Percentiles rank a stretch among this genome's conserved stretches.
Conservation (phyloP, 352 stramenopile genomes). For the Thalassiosira sp. region DNA sequence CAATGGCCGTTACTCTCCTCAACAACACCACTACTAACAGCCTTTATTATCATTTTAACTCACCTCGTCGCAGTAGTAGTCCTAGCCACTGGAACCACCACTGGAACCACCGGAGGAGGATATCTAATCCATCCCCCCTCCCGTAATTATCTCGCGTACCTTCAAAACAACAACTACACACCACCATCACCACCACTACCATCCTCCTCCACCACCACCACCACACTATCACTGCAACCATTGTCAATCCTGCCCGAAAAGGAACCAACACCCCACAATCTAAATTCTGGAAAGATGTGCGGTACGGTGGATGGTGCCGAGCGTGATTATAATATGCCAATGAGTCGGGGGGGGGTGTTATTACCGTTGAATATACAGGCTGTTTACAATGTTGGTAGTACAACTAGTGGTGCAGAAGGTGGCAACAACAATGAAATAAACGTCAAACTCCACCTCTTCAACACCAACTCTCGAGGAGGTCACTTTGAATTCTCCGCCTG, state of each 20-base stretch:
- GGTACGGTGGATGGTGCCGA: conserved; percentile 11
- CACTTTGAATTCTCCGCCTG: conserved; percentile 34
- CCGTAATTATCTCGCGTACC: conserved; percentile 28
- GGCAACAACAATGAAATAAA: too few relatives aligned
- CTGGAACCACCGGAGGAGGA: conserved; percentile 16
- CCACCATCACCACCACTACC: background rate
- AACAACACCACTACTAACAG: too few relatives aligned
- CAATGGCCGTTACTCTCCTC: too few relatives aligned
- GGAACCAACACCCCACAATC: conserved; percentile 20
- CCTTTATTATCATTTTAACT: too few relatives aligned
- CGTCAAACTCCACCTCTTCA: background rate
- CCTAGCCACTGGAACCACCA: too few relatives aligned
- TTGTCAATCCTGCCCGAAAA: conserved; percentile 7
- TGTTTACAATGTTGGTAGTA: too few relatives aligned
- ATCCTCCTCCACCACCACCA: background rate
- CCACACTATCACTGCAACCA: too few relatives aligned
- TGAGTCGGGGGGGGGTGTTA: background rate
- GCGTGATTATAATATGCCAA: conserved; percentile 24
- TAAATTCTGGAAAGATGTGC: conserved; percentile 4
- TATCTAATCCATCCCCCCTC: conserved; percentile 25
- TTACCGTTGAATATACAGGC: conserved; percentile 21
- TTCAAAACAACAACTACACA: conserved; percentile 4
- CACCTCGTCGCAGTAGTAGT: too few relatives aligned
- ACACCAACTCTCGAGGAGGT: background rate
- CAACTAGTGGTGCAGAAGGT: too few relatives aligned